A percentile compares a stretch with the other conserved stretches of the same genome.
phyloP scores from a whole-genome alignment of 2,329 filamentous ascomycete genomes.

The Erysiphe pulchra region DNA sequence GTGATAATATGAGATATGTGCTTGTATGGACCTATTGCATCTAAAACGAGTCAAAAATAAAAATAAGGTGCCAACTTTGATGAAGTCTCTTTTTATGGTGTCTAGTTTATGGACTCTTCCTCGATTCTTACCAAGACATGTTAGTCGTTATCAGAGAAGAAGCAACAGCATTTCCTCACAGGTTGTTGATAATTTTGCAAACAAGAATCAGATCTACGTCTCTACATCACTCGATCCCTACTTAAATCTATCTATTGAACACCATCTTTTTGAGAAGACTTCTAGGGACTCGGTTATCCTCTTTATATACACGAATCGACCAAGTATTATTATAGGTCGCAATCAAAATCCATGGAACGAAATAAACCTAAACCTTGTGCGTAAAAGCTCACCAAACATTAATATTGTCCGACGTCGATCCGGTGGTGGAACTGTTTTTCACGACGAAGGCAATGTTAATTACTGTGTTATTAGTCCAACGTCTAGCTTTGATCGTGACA shows the following conservation, averaged over 20 bases:
- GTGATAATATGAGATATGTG: too few species aligned
- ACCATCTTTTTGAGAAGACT: conserved; percentile 57
- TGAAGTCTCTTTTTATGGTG: too few species aligned
- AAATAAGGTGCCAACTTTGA: too few species aligned
- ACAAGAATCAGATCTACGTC: conserved; percentile 39
- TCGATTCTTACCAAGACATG: background rate
- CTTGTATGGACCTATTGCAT: too few species aligned
- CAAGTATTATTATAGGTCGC: conserved; percentile 72
- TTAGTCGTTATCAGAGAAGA: background rate
- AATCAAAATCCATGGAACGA: conserved; percentile 98
- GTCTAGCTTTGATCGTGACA: conserved; percentile 51
- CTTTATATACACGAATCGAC: conserved; percentile 69
- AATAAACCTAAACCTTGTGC: conserved; percentile 43
- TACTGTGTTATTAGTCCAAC: conserved; percentile 78
- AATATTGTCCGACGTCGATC: conserved; percentile 58
- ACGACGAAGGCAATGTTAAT: conserved; percentile 82
- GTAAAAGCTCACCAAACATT: conserved; percentile 12
- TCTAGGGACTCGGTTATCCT: conserved; percentile 49
- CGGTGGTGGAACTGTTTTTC: conserved; percentile 82
- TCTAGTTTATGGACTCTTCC: too few species aligned
- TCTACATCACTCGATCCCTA: conserved; percentile 50
- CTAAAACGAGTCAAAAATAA: too few species aligned
- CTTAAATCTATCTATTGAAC: conserved; percentile 82
- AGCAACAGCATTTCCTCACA: conserved; percentile 4
- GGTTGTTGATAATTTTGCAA: conserved; percentile 15